Conservation (phyloP, 176 grass and related monocot genomes). For the Carex littledalei region DNA sequence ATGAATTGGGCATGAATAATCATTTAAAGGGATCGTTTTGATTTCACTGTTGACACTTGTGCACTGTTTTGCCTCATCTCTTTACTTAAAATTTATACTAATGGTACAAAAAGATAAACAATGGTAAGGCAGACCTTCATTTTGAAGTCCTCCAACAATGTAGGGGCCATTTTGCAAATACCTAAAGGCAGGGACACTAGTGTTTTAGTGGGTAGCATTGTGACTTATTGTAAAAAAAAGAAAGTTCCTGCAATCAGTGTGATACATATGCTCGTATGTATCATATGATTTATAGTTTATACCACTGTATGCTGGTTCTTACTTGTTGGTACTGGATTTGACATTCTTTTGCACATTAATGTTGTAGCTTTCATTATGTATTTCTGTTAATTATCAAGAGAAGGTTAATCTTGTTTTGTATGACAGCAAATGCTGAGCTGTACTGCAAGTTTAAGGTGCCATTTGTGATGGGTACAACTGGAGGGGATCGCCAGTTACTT, state of each 20-base stretch:
- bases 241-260: background rate
- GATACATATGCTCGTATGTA: background rate
- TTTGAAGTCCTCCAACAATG: background rate
- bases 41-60: background rate
- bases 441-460: constrained; percentile 79
- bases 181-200: background rate
- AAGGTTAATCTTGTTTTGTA: background rate
- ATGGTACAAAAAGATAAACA: background rate
- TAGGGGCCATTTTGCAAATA: background rate
- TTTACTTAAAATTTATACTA: background rate
- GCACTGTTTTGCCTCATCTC: background rate
- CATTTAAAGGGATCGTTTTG: background rate
- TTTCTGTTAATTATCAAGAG: constrained; percentile 14
- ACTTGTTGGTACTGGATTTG: background rate
- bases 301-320: background rate
- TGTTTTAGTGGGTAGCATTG: background rate
- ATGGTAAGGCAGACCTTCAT: background rate
- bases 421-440: constrained; percentile 66
- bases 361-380: background rate
- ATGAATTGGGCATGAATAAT: background rate
- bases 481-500: constrained; percentile 59
- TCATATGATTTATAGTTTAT: background rate
- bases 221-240: background rate
- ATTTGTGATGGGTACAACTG: constrained; percentile 94
- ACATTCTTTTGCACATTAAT: background rate